Evolutionary conservation across 1,139 yeast species (phyloP).

Genomic region (Zygosaccharomyces sapae): DNA sequence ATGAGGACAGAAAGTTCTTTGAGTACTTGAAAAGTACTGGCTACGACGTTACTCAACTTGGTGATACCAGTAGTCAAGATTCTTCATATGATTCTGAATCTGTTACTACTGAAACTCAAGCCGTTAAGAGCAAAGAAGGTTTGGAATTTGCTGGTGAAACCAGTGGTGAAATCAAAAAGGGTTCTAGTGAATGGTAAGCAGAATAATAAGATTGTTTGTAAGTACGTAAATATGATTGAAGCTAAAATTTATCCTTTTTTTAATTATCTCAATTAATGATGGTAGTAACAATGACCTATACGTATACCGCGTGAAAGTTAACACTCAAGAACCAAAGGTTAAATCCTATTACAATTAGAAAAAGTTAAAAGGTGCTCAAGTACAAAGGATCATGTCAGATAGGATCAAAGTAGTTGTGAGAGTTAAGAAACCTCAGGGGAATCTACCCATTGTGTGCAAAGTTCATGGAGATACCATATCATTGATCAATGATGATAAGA

Average conservation of each 20-base stretch:
- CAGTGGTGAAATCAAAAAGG: background rate
- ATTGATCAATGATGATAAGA: conserved; percentile 2
- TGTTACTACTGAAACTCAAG: conserved; percentile 5
- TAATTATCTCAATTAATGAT: too few relatives aligned
- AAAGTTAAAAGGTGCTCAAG: background rate
- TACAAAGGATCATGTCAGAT: background rate
- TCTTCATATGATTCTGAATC: conserved; percentile 6
- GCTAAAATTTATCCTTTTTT: background rate
- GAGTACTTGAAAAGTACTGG: conserved; percentile 59
- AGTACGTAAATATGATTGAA: background rate
- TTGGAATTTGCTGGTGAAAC: background rate
- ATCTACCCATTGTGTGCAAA: background rate
- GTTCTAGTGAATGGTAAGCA: background rate
- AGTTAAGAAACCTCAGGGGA: conserved; percentile 1
- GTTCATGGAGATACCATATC: conserved; percentile 1
- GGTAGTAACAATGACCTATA: too few relatives aligned
- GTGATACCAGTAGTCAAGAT: conserved; percentile 14
- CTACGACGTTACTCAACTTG: conserved; percentile 46
- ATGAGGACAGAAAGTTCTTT: conserved; percentile 70
- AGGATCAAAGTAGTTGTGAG: conserved; percentile 5
- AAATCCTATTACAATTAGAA: background rate
- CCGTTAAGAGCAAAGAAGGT: conserved; percentile 6
- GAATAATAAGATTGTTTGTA: background rate
- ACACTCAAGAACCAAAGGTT: background rate
- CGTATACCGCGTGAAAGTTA: background rate